These are phyloP conservation scores for Croton setiger DNA, from an alignment of 441 rosid genomes.

Conservation along the genomic window DNA sequence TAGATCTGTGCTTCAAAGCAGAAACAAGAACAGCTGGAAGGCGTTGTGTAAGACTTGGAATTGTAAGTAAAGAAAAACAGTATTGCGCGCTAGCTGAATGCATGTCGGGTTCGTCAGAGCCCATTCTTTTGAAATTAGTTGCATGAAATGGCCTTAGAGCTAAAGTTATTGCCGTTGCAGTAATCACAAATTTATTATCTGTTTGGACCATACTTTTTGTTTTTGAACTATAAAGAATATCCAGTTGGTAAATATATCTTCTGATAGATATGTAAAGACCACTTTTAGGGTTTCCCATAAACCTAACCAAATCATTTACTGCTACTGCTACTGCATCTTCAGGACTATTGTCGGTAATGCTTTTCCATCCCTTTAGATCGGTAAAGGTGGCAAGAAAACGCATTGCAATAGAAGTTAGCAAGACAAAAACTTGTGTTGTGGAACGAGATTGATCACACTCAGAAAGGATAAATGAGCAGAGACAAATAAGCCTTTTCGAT, in stretches of 20 bases:
- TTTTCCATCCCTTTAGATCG: conserved; percentile 77
- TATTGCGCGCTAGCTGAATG: conserved; percentile 51
- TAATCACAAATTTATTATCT: conserved; percentile 74
- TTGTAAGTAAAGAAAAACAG: conserved; percentile 59
- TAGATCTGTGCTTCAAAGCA: conserved; percentile 81
- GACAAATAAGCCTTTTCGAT: conserved; percentile 58
- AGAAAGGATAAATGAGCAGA: conserved; percentile 63
- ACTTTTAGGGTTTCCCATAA: conserved; percentile 66
- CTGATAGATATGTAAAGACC: conserved; percentile 66
- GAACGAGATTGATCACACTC: conserved; percentile 45
- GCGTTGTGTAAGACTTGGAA: conserved; percentile 71
- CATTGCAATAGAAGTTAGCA: conserved; percentile 59
- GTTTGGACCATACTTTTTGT: conserved; percentile 33
- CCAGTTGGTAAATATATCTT: conserved; percentile 56
- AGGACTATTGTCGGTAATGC: conserved; percentile 32
- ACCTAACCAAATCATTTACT: conserved; percentile 53
- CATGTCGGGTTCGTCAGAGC: conserved; percentile 25
- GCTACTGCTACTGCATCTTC: conserved; percentile 56
- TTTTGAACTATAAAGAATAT: conserved; percentile 28
- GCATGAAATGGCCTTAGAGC: conserved; percentile 79
- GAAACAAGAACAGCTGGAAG: conserved; percentile 76
- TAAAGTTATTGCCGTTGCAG: conserved; percentile 77
- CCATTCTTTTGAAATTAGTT: conserved; percentile 31
- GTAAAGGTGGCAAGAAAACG: conserved; percentile 69
- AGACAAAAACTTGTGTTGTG: conserved; percentile 40